Evolutionary conservation across 768 basidiomycete species (phyloP).

Genomic region (Podaxis sp.): DNA sequence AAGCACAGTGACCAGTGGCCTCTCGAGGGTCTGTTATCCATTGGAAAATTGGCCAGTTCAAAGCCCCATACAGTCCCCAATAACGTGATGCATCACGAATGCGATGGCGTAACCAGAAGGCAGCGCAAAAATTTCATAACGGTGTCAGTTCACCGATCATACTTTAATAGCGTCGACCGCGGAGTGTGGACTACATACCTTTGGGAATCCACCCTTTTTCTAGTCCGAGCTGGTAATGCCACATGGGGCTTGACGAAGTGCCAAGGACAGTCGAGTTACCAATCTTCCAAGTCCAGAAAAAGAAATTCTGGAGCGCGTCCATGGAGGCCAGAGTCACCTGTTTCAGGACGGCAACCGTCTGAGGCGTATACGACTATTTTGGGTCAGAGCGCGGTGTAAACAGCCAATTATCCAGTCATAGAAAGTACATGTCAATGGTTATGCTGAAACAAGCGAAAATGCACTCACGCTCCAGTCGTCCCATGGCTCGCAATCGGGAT

Average conservation of each 20-base stretch:
- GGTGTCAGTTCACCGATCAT: background rate
- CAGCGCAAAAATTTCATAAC: background rate
- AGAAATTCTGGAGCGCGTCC: constrained; percentile 90
- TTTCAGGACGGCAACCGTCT: constrained; percentile 57
- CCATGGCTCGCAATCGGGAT: constrained; percentile 39
- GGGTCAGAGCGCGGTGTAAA: constrained; percentile 13
- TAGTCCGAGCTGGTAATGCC: constrained; percentile 89
- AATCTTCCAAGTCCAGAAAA: constrained; percentile 98
- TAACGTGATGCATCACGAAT: background rate
- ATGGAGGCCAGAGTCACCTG: constrained; percentile 77
- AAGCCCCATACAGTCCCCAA: background rate
- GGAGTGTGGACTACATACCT: constrained; percentile 37
- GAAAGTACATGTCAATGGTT: background rate
- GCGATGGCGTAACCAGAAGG: background rate
- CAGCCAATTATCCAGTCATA: constrained; percentile 8
- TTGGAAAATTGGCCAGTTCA: background rate
- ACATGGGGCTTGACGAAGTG: constrained; percentile 71
- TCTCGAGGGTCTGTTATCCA: constrained; percentile 42
- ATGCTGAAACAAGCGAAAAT: constrained; percentile 4
- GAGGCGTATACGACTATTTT: constrained; percentile 50
- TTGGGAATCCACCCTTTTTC: constrained; percentile 84
- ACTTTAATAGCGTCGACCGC: background rate
- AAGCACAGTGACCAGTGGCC: constrained; percentile 44
- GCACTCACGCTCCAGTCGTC: constrained; percentile 45
- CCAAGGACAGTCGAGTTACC: constrained; percentile 74